Evolutionary conservation across 2,329 filamentous ascomycete genomes (phyloP).

Genomic region (Aspergillus sp.): DNA sequence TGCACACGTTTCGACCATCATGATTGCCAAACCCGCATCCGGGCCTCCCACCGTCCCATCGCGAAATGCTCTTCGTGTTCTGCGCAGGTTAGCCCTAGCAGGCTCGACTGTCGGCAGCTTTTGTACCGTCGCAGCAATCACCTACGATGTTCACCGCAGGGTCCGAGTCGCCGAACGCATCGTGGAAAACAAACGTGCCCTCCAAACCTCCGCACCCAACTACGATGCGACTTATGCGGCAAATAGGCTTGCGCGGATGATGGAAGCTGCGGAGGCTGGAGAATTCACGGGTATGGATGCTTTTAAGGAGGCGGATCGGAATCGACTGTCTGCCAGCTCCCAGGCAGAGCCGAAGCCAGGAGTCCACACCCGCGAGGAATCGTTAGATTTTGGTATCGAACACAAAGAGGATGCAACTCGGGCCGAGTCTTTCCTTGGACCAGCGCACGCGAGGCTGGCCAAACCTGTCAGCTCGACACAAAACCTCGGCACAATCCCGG

Average conservation of each 20-base stretch:
- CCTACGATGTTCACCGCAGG: conserved; percentile 42
- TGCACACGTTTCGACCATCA: conserved; percentile 21
- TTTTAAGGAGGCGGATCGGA: conserved; percentile 27
- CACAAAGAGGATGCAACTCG: not conserved
- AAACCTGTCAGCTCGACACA: not conserved
- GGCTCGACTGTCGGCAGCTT: conserved; percentile 39
- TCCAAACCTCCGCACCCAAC: conserved; percentile 40
- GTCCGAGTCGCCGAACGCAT: conserved; percentile 41
- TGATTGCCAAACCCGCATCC: conserved; percentile 31
- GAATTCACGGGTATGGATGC: conserved; percentile 41
- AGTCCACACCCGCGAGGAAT: not conserved
- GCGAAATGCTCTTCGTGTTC: conserved; percentile 43
- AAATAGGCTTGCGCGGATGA: conserved; percentile 37
- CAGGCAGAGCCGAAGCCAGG: conserved; percentile 1
- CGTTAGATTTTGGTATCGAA: not conserved
- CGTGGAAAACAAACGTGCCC: conserved; percentile 42
- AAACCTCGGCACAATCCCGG: not conserved
- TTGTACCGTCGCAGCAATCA: conserved; percentile 40
- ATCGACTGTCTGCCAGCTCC: conserved; percentile 10
- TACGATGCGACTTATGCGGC: conserved; percentile 40
- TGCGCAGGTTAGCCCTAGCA: conserved; percentile 33
- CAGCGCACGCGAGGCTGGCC: not conserved
- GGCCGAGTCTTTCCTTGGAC: conserved; percentile 5
- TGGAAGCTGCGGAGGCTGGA: conserved; percentile 44
- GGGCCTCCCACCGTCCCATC: conserved; percentile 38